Evolutionary conservation across 1,284 basidiomycete species (phyloP), one percentile per base, ranked within the genome.

Genomic region (Fomitiporia mediterranea): DNA sequence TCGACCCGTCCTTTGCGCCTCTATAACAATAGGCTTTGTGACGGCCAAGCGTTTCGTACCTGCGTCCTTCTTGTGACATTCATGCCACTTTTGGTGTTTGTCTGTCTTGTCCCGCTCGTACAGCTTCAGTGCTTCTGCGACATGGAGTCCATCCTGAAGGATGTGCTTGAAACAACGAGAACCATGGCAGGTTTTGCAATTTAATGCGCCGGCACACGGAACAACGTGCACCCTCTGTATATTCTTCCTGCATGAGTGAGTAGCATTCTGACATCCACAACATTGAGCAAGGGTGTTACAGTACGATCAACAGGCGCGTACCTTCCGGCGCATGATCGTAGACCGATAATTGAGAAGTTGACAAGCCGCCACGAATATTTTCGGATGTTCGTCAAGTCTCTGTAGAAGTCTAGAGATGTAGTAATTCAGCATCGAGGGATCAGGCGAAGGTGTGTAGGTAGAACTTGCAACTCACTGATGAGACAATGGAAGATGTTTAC

Each of bases 161-260:
- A 82, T 63, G 63, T 86, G 82, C 7, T 60, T 58, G 63, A 79
- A 83, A 61, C 84, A 87, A 56, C 61, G 71, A 0, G 70, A 63
- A 3, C 55, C 48, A 63, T 81, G 82, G 60, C 86, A 88, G 28
- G 62, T 59, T 47, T 68, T 73, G 73, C 84, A 87, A 27, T 55
- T 60, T 37, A 71, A 55, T 5, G 76, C 60, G 57, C 65, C 71
- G 21, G 61, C 53, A 21, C 30, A 55, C 13, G 61, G 59, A 27
- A 67, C 61, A 1, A 47, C 34, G 59, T 75, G 74, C 34, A 55
- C 13, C 7, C 7, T 39, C 9, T 44, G 37, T 6, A 13, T 9
- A 8, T 17, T 8, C 23, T 21, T 27, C 30, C 34, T 34, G 25
- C 46, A 56, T 9, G 51, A 21, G 8, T 28, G 34, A 13, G 23